Evolutionary conservation across 768 basidiomycete genomes (phyloP), one percentile per base, ranked within the genome.

Genomic region (Mycena vulgaris): DNA sequence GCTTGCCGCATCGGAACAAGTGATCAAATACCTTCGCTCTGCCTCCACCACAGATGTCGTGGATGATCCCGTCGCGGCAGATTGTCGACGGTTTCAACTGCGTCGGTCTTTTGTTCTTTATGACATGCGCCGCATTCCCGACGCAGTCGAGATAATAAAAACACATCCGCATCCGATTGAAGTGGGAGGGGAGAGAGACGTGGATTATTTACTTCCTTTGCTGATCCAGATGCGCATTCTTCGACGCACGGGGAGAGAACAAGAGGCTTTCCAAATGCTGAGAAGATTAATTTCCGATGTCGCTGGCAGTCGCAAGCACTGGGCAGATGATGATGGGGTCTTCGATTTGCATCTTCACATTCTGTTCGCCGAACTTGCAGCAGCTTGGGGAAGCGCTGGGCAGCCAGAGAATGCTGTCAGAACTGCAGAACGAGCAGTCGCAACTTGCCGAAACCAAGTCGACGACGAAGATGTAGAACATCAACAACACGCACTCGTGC

Each of bases 301-400:
- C 14, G 7, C 39, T 39, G 10, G 39, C 10, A 39, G 39, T 8
- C 39, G 3, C 39, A 10, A 8, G 9, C 39, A 39, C 9, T 39
- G 39, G 39, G 39, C 39, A 16, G 3, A 39, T 3, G 39, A 39
- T 16, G 39, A 39, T 3, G 10, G 17, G 10, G 39, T 39, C 39
- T 39, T 39, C 39, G 39, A 39, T 16, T 39, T 39, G 39, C 39
- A 39, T 16, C 17, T 39, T 39, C 42, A 45, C 42, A 21, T 45
- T n/a, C 42, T 45, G 21, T 21, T 45, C 21, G n/a, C 42, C 21
- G 42, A 63, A 28, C 49, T 42, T 33, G 63, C 63, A n/a, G 30
- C 52, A 7, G 27, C 31, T n/a, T 35, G 30, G 52, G 21, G 4
- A 35, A 4, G 42, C 8, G 21, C 35, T 0, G 63, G 53, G 4